These are phyloP conservation scores for Phytophthora citricola DNA, from an alignment of 352 stramenopile species.

Conservation along the genomic window DNA sequence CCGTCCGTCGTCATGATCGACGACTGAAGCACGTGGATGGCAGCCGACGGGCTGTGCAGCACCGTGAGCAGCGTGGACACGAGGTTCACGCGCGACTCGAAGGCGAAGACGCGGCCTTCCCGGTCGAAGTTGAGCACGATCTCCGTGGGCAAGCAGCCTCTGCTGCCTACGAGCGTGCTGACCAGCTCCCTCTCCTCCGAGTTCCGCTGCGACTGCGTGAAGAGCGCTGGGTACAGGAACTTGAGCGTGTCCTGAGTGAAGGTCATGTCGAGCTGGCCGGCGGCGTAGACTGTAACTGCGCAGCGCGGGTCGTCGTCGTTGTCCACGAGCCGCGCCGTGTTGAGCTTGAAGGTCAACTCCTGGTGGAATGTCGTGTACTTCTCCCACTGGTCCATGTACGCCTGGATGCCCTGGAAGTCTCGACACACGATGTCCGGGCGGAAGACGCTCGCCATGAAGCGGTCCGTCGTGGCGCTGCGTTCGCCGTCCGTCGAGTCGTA, in stretches of 20 bases:
- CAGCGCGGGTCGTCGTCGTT: constrained; percentile 32
- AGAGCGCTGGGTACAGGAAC: constrained; percentile 57
- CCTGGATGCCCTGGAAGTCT: constrained; percentile 52
- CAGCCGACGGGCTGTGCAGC: constrained; percentile 41
- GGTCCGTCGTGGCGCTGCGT: constrained; percentile 11
- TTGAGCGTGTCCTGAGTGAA: constrained; percentile 56
- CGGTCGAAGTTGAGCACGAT: constrained; percentile 81
- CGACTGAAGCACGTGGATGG: constrained; percentile 40
- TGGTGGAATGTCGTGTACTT: constrained; percentile 66
- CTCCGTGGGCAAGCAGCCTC: constrained; percentile 38
- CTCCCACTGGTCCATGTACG: constrained; percentile 62
- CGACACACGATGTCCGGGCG: constrained; percentile 48
- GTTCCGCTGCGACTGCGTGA: constrained; percentile 33
- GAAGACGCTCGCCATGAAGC: constrained; percentile 48
- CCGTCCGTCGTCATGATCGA: constrained; percentile 45
- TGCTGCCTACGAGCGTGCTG: constrained; percentile 36
- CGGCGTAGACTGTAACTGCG: constrained; percentile 47
- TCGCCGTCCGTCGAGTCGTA: constrained; percentile 38
- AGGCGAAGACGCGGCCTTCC: constrained; percentile 76
- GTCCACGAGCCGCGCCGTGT: constrained; percentile 38
- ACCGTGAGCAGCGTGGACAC: constrained; percentile 48
- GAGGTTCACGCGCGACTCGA: constrained; percentile 70
- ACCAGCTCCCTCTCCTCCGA: constrained; percentile 25
- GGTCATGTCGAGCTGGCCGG: constrained; percentile 40
- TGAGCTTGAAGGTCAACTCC: constrained; percentile 37